Base-by-base conservation (phyloP, 345 rosid genomes). In the Gossypium herbaceum region DNA sequence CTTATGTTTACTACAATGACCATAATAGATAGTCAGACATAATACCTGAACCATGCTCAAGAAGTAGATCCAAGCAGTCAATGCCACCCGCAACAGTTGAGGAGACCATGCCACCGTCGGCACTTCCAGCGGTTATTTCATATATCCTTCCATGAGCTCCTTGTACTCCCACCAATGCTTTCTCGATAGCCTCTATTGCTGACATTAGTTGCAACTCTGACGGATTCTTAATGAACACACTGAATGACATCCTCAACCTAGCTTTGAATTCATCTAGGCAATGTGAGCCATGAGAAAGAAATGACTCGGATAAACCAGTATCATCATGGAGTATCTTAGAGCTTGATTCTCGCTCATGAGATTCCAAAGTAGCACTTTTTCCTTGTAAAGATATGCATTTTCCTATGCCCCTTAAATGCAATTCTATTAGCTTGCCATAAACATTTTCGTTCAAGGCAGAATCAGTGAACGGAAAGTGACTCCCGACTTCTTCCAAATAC, bases 31-130 rank as follows among this genome's bases (percentile, higher is more conserved):
- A 22, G 1, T 8, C 47, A 64, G 15, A 47, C 61, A 20, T 56
- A 73, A 64, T 62, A 95, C 98, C 96, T 87, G 97, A 82, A 76
- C 80, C 92, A 83, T 87, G 83, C 81, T 93, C 97, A 73, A 93
- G 87, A 84, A 93, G 77, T n/a, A 95, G 85, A 82, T 91, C 97
- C 79, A 95, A 87, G 88, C 89, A 95, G 77, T 93, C 98, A 69
- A 95, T 75, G 79, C 92, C 93, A 74, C 89, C 92, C 13, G 96
- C 99, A 80, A 86, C 91, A 20, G 80, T 81, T 71, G 91, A 79
- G 68, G 92, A 86, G 76, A 90, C 87, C 71, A 76, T 84, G 68
- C 93, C 97, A 61, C 94, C 94, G 79, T 82, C 83, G 76, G 76
- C 81, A 66, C 71, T 79, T 79, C 93, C 91, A 47, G 86, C 84